phyloP scores from a whole-genome alignment of 2,329 filamentous ascomycete species.

The Xylariomycetidae sp. region DNA sequence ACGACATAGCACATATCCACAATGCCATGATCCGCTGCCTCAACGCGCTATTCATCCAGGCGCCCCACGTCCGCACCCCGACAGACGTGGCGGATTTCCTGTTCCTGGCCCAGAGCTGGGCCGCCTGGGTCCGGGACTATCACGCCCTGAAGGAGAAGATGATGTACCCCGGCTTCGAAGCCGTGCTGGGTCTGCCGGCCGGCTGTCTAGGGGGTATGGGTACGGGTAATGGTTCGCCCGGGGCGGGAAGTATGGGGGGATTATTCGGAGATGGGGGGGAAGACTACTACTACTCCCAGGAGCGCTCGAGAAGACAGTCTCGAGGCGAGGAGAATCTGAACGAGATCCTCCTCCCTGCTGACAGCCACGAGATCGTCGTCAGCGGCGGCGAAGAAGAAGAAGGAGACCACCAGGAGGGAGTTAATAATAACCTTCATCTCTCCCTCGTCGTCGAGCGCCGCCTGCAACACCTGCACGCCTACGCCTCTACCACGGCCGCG shows the following conservation, averaged over 20 bases:
- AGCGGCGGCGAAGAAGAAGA: slow-evolving; percentile 2
- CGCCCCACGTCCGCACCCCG: slow-evolving; percentile 21
- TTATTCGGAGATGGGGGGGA: slow-evolving; percentile 6
- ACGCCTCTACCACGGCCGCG: slow-evolving; percentile 7
- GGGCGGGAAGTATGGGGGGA: too few species aligned
- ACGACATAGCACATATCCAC: slow-evolving; percentile 29
- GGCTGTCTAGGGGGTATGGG: slow-evolving; percentile 9
- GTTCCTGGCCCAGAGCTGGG: slow-evolving; percentile 26
- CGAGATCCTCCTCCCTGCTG: not conserved
- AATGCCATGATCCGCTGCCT: slow-evolving; percentile 32
- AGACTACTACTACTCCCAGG: not conserved
- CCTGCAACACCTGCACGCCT: slow-evolving; percentile 11
- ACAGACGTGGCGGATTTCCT: slow-evolving; percentile 28
- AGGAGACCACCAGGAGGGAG: not conserved
- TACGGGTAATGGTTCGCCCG: too few species aligned
- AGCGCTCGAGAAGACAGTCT: not conserved
- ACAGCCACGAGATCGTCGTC: too few species aligned
- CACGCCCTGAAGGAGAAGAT: slow-evolving; percentile 24
- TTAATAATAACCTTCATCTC: slow-evolving; percentile 5
- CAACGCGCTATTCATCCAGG: slow-evolving; percentile 33
- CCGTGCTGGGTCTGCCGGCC: slow-evolving; percentile 15
- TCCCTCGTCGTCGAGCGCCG: too few species aligned
- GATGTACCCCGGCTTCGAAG: slow-evolving; percentile 27
- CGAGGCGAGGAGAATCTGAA: not conserved
- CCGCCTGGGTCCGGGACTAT: slow-evolving; percentile 25